These are phyloP conservation scores for Naganishia sp. DNA, from an alignment of 1,284 basidiomycete species.

Conservation along the genomic window DNA sequence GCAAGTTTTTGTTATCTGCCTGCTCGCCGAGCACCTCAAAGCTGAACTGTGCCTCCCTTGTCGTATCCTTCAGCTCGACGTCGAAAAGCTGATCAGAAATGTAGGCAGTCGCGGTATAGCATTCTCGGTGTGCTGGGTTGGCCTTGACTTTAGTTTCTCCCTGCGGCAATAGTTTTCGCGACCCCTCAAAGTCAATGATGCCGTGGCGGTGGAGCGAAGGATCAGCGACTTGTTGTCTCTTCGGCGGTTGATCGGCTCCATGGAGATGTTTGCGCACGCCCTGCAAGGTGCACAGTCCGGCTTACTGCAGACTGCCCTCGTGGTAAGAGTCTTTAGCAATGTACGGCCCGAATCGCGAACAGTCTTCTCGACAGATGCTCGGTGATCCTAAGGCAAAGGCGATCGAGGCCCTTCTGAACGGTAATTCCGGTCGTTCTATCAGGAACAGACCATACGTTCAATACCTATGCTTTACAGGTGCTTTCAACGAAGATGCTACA, in stretches of 20 bases:
- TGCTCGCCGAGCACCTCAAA: not conserved
- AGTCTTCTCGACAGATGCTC: constrained; percentile 13
- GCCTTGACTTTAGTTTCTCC: constrained; percentile 2
- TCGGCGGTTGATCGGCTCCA: constrained; percentile 33
- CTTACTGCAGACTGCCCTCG: constrained; percentile 17
- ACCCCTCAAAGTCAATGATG: constrained; percentile 24
- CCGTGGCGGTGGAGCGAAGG: constrained; percentile 36
- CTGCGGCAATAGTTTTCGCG: constrained; percentile 34
- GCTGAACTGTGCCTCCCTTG: constrained; percentile 6
- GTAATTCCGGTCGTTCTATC: constrained; percentile 17
- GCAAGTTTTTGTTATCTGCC: not conserved
- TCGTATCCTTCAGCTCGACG: constrained; percentile 62
- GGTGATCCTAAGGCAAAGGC: constrained; percentile 21
- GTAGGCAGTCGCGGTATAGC: constrained; percentile 53
- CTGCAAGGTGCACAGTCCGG: constrained; percentile 21
- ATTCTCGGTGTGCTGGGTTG: not conserved
- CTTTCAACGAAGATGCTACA: constrained; percentile 45
- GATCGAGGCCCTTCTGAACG: constrained; percentile 33
- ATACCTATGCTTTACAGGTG: constrained; percentile 20
- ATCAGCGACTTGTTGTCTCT: constrained; percentile 40
- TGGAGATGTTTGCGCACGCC: constrained; percentile 30
- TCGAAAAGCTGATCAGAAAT: constrained; percentile 79
- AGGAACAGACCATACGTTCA: not conserved
- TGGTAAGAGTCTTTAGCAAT: constrained; percentile 10
- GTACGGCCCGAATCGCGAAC: not conserved